phyloP scores from a whole-genome alignment of 768 basidiomycete genomes.

The Tulasnella sp. region DNA sequence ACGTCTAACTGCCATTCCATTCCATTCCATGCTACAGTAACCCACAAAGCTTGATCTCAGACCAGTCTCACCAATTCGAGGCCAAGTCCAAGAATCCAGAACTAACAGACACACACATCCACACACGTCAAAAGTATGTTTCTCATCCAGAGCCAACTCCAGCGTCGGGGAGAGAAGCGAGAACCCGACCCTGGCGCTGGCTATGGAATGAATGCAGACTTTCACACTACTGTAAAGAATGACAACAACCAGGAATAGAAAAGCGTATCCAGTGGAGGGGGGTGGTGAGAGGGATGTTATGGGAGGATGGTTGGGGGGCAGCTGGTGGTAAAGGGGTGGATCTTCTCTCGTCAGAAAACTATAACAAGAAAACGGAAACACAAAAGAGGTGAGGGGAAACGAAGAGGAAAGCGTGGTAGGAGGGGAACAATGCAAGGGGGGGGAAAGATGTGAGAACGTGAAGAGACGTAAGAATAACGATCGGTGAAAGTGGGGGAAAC shows the following conservation, averaged over 20 bases:
- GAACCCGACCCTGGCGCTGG: constrained; percentile 9
- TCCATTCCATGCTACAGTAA: too few species aligned
- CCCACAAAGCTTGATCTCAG: too few species aligned
- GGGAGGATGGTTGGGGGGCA: background rate
- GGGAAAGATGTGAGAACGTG: background rate
- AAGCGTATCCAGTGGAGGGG: background rate
- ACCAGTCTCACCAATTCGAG: too few species aligned
- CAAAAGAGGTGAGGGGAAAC: background rate
- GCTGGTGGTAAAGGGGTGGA: background rate
- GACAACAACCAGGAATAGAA: background rate
- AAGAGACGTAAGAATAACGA: constrained; percentile 1
- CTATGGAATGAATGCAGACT: constrained; percentile 7
- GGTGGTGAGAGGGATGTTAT: background rate
- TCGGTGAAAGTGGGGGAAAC: background rate
- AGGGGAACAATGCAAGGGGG: background rate
- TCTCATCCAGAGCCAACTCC: constrained; percentile 14
- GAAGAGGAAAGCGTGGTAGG: background rate
- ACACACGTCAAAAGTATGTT: background rate
- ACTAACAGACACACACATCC: background rate
- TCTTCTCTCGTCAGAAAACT: constrained; percentile 15
- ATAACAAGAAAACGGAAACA: background rate
- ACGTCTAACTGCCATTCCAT: too few species aligned
- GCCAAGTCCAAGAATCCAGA: background rate
- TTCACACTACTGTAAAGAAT: constrained; percentile 13
- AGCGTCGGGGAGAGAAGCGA: constrained; percentile 16